A percentile compares a stretch with the other conserved stretches of the same genome.
phyloP scores from a whole-genome alignment of 2,329 filamentous ascomycete species.

The Apiospora phragmitis region DNA sequence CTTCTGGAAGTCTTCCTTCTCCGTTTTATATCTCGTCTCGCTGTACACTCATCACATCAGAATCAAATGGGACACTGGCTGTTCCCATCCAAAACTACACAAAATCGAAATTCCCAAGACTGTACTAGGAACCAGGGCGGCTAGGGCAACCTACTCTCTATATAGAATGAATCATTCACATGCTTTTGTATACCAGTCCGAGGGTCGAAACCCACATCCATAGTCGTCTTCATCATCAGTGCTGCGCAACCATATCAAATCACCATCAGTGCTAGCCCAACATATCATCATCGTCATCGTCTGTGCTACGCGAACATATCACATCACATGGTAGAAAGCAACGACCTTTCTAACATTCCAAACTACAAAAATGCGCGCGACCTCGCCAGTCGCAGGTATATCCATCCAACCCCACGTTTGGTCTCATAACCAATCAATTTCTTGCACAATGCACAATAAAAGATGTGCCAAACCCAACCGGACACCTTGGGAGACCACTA shows the following conservation, averaged over 20 bases:
- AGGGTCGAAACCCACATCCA: neutral
- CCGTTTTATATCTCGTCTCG: neutral
- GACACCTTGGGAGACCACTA: neutral
- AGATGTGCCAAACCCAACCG: neutral
- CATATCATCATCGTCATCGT: neutral
- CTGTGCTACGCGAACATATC: neutral
- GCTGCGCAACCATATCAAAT: neutral
- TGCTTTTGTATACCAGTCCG: neutral
- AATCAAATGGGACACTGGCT: neutral
- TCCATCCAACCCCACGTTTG: neutral
- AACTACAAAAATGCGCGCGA: neutral
- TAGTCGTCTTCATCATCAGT: neutral
- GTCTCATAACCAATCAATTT: neutral
- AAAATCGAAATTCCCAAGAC: neutral
- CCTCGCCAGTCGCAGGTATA: slow-evolving; percentile 1
- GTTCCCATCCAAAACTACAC: neutral
- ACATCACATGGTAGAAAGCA: neutral
- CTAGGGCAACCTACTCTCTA: slow-evolving; percentile 4
- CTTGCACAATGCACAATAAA: neutral
- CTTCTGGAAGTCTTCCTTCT: neutral
- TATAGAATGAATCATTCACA: slow-evolving; percentile 2
- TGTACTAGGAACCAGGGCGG: neutral
- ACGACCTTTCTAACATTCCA: neutral
- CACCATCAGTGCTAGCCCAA: too few species aligned
- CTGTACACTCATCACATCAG: neutral